Base-by-base conservation (phyloP, 345 rosid species). In the Schrenkiella parvula region DNA sequence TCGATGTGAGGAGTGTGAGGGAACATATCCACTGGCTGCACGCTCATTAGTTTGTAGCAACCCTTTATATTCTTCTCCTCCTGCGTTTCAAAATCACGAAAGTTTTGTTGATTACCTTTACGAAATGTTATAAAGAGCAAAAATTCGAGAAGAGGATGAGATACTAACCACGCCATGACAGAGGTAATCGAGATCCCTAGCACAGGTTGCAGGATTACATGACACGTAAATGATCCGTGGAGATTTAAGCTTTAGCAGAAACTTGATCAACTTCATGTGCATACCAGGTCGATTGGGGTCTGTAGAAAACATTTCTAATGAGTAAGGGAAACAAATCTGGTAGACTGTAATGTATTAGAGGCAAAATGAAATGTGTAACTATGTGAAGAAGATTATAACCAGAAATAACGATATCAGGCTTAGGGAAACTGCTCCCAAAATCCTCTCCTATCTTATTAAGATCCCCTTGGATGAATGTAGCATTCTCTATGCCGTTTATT, bases 261-360 rank as follows among this genome's bases (percentile, higher is more conserved):
- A 91, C 72, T 82, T 89, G 50, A 91, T 91, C 88, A 91, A 78
- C 88, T 93, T 93, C 95, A 91, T 72, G 80, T 91, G 98, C 96
- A 93, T 87, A 37, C 97, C 98, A 38, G 98, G 96, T 54, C 98
- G 88, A 78, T 93, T 89, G 18, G 97, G 97, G 84, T 93, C 97
- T 91, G 92, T 81, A 67, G n/a, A 53, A 50, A 69, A 28, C 43
- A 41, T 37, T 3, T 66, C 62, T 39, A 13, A 67, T 52, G 8
- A 75, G 42, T 73, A 4, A 4, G 29, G 18, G 15, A 21, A 3
- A 26, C 22, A 23, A 23, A 6, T 2, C n/a, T 34, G 7, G 43
- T n/a, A 63, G 32, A 57, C 18, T 31, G 4, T 13, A 0, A 61
- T 2, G 25, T 37, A 58, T 5, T 13, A 43, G 46, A 64, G 28